Percentiles rank a stretch among this genome's conserved stretches.
These are phyloP conservation scores for Gyromitra esculenta DNA, from an alignment of 2,329 filamentous ascomycete genomes.

Conservation along the genomic window DNA sequence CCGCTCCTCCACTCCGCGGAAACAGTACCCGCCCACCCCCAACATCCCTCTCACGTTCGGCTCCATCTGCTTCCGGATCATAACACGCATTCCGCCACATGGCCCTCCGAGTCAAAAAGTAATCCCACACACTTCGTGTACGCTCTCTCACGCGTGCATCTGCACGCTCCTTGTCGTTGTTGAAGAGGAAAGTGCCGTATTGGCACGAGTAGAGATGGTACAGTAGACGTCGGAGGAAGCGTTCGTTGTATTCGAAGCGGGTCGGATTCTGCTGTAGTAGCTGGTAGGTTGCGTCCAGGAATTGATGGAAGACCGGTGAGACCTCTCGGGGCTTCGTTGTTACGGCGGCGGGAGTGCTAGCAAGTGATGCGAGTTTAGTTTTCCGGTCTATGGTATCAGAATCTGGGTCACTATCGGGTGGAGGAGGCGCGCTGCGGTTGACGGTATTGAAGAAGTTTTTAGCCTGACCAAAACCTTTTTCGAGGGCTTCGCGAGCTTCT, in stretches of 20 bases:
- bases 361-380: conserved; percentile 51
- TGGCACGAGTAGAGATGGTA: conserved; percentile 97
- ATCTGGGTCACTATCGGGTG: conserved; percentile 67
- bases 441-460: conserved; percentile 86
- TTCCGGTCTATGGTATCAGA: conserved; percentile 52
- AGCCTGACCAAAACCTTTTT: conserved; percentile 84
- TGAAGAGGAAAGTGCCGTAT: conserved; percentile 95
- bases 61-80: conserved; percentile 72
- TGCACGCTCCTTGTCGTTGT: conserved; percentile 87
- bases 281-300: conserved; percentile 93
- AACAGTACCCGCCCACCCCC: conserved; percentile 86
- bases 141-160: conserved; percentile 74
- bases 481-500: conserved; percentile 74
- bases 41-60: conserved; percentile 71
- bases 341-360: conserved; percentile 48
- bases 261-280: conserved; percentile 84
- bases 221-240: conserved; percentile 85
- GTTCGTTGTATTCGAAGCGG: conserved; percentile 95
- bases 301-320: conserved; percentile 96
- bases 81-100: conserved; percentile 88
- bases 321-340: conserved; percentile 84
- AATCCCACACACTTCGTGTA: conserved; percentile 92
- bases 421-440: conserved; percentile 61
- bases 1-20: conserved; percentile 73
- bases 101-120: conserved; percentile 81